Conservation (phyloP, 1,284 basidiomycete species). For the Papiliotrema flavescens region DNA sequence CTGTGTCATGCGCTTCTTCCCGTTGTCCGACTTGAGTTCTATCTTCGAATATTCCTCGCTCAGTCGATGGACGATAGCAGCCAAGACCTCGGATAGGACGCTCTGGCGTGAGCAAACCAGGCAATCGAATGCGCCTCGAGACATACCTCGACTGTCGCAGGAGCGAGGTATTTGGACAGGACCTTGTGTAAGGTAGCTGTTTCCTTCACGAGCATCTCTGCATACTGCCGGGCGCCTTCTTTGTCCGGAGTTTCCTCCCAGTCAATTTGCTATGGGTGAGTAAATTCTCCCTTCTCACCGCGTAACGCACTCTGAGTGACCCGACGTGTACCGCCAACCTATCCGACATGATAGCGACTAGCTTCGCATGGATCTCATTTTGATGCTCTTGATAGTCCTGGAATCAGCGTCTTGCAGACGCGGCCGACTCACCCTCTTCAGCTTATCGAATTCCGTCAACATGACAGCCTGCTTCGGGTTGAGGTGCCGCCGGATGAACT, state of each 20-base stretch:
- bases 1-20: constrained; percentile 71
- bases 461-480: constrained; percentile 91
- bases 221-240: constrained; percentile 61
- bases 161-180: constrained; percentile 80
- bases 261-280: constrained; percentile 59
- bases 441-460: constrained; percentile 96
- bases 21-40: constrained; percentile 72
- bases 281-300: not conserved
- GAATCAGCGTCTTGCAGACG: not conserved
- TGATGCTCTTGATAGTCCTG: constrained; percentile 99
- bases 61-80: constrained; percentile 81
- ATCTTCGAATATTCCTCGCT: constrained; percentile 77
- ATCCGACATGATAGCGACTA: constrained; percentile 98
- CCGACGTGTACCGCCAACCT: constrained; percentile 75
- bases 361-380: constrained; percentile 95
- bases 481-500: constrained; percentile 87
- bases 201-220: constrained; percentile 89
- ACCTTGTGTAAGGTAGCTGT: constrained; percentile 96
- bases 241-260: constrained; percentile 64
- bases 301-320: constrained; percentile 32
- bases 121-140: not conserved
- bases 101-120: constrained; percentile 51
- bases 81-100: constrained; percentile 88
- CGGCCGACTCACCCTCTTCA: constrained; percentile 68
- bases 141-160: constrained; percentile 72